Base-by-base conservation (phyloP, 2,329 filamentous ascomycete species). In the Bipolaris victoriae region DNA sequence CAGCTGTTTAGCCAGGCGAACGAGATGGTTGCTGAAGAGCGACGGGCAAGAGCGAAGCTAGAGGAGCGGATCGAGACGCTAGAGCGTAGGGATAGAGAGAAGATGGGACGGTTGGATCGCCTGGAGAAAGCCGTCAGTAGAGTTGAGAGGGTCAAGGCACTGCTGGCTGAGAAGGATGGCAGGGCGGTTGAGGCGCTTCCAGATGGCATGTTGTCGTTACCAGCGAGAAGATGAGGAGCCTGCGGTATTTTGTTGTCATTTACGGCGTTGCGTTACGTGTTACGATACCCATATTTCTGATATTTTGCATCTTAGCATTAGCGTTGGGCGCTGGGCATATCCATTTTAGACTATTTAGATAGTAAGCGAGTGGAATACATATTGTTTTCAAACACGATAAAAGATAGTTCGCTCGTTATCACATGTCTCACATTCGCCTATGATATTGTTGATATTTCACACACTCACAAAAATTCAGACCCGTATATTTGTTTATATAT, bases 1-100 rank as follows among this genome's bases (percentile, higher is more conserved):
- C 84, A 84, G 49, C 79, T 95, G 52, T 95, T 95, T 74, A 87
- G 90, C 78, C 88, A 93, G 79, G 91, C 91, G 49, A 95, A 95
- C 74, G 87, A 92, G 77, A 95, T 95, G 91, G 91, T 95, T 18
- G 90, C 91, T 2, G 81, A 84, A 16, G 91, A 95, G 80, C 81
- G 91, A 41, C 83, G 86, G 55, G 89, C 88, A 33, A 80, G 90
- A 57, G 89, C 89, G 5, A 85, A 83, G 69, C 81, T 95, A 22
- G 89, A 92, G 77, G 86, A 89, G 72, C 80, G 89, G 37, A 83
- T 95, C 7, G 83, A 81, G 57, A 81, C 87, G 67, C 77, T 95
- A 20, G 90, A 93, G 78, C 79, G 82, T 66, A 80, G 90, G 58
- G 91, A 94, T 57, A 77, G 73, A 46, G 90, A 92, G 64, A 91